A percentile compares a stretch with the other conserved stretches of the same genome.
phyloP scores from a whole-genome alignment of 768 basidiomycete genomes.

The Boletus pseudo-olivaceus region DNA sequence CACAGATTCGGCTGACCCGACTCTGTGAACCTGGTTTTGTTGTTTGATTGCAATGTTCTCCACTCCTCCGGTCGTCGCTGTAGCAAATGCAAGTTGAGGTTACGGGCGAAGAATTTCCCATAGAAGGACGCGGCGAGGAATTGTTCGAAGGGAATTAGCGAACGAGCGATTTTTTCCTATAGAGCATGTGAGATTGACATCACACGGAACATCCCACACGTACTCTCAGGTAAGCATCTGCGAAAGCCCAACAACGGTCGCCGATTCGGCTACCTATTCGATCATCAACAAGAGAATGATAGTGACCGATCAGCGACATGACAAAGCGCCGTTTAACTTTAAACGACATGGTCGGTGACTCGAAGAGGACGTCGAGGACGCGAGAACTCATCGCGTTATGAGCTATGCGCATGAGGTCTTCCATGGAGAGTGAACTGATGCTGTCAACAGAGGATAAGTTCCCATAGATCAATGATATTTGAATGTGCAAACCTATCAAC shows the following conservation, averaged over 20 bases:
- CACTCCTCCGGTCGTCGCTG: conserved; percentile 81
- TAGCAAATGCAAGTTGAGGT: conserved; percentile 73
- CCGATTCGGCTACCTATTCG: conserved; percentile 86
- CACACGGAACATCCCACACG: neutral
- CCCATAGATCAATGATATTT: neutral
- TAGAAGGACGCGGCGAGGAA: conserved; percentile 74
- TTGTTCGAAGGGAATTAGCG: conserved; percentile 68
- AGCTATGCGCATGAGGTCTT: conserved; percentile 57
- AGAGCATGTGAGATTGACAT: conserved; percentile 1
- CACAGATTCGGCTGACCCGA: conserved; percentile 17
- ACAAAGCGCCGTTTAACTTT: conserved; percentile 72
- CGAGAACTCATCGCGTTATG: conserved; percentile 69
- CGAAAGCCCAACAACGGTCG: conserved; percentile 86
- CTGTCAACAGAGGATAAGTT: conserved; percentile 36
- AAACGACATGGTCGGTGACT: conserved; percentile 59
- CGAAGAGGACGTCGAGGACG: conserved; percentile 74
- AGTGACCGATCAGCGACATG: conserved; percentile 72
- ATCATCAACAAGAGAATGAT: conserved; percentile 80
- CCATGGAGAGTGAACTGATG: conserved; percentile 51
- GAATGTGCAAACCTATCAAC: conserved; percentile 55
- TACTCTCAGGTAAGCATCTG: conserved; percentile 93
- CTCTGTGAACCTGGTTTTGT: conserved; percentile 23
- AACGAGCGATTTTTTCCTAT: conserved; percentile 90
- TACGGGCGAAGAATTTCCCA: conserved; percentile 83
- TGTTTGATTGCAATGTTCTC: conserved; percentile 61